Conservation (phyloP, 495 filamentous ascomycete genomes). For the Penicillium nucicola region DNA sequence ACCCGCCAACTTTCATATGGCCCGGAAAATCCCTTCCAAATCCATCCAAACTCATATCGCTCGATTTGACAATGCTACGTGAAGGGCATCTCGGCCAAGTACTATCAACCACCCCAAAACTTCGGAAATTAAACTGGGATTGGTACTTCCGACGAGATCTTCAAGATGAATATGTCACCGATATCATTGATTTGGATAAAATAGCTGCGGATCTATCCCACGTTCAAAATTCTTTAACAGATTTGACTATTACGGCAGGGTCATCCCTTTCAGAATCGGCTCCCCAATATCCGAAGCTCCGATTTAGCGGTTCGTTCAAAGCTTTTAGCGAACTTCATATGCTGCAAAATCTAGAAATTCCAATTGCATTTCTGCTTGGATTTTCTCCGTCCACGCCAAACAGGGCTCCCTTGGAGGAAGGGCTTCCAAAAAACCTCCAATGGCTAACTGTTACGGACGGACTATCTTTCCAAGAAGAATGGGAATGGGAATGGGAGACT, state of each 20-base stretch:
- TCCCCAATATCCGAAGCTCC: background rate
- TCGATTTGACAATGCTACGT: slow-evolving; percentile 6
- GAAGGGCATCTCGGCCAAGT: slow-evolving; percentile 5
- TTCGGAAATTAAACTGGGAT: slow-evolving; percentile 3
- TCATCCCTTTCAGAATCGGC: background rate
- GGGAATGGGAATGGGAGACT: slow-evolving; percentile 1
- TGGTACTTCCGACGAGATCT: slow-evolving; percentile 3
- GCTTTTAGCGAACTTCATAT: slow-evolving; percentile 2
- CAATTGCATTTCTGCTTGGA: slow-evolving; percentile 2
- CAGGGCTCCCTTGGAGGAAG: background rate
- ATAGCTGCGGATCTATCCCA: slow-evolving; percentile 1
- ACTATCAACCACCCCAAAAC: background rate
- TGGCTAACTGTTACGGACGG: slow-evolving; percentile 3
- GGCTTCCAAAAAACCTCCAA: background rate
- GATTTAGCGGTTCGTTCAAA: slow-evolving; percentile 2
- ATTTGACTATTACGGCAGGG: slow-evolving; percentile 4
- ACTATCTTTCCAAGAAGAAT: slow-evolving; percentile 1
- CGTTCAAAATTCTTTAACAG: slow-evolving; percentile 3
- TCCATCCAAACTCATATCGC: slow-evolving; percentile 3
- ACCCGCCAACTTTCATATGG: background rate
- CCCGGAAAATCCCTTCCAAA: background rate
- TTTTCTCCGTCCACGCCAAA: slow-evolving; percentile 2
- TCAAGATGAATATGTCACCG: slow-evolving; percentile 1
- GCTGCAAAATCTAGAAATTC: background rate
- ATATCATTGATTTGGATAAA: slow-evolving; percentile 8